Base-by-base conservation (phyloP, 768 basidiomycete species). In the Holtermanniella nyarrowii region DNA sequence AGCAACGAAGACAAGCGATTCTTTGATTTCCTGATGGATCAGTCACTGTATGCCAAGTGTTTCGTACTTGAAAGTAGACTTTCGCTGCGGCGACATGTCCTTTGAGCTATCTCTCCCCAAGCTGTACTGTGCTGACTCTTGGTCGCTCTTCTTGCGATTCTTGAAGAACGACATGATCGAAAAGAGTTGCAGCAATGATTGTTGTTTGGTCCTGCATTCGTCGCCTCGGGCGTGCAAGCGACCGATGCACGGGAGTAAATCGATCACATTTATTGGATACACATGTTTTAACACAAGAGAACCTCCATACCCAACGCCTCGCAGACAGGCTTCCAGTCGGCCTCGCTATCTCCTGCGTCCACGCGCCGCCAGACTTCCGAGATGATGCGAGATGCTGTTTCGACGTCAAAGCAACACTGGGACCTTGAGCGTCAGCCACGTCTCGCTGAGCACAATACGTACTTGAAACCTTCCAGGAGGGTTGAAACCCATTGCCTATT, bases 391-490 rank as follows among this genome's bases (percentile, higher is more conserved):
- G 27, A 45, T 12, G 67, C 67, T 18, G 65, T 69, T 41, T 69
- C 67, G 46, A 69, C 63, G 44, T 69, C 67, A 50, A 69, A 69
- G 50, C 67, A 69, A 46, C 65, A 66, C 54, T 69, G 67, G 0
- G 65, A 48, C 48, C 64, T 37, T 16, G 20, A 11, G 26, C 22
- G 43, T 52, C 41, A 48, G 22, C 51, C 13, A 3, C 18, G 25
- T 18, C 46, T 7, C 31, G n/a, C n/a, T n/a, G n/a, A n/a, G n/a
- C n/a, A 24, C 20, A 18, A 13, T 13, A 59, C 63, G 55, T 55
- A 66, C 63, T 66, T 66, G 61, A 66, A 69, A 1, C 62, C 62
- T 40, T 66, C 65, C 3, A 66, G 52, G 20, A 69, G 55, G 10
- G 61, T 66, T 42, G 63, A 46, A 3, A 65, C 53, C 67, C 65